Base-by-base conservation (phyloP, 1,284 basidiomycete genomes). In the Entoloma clypeatum region DNA sequence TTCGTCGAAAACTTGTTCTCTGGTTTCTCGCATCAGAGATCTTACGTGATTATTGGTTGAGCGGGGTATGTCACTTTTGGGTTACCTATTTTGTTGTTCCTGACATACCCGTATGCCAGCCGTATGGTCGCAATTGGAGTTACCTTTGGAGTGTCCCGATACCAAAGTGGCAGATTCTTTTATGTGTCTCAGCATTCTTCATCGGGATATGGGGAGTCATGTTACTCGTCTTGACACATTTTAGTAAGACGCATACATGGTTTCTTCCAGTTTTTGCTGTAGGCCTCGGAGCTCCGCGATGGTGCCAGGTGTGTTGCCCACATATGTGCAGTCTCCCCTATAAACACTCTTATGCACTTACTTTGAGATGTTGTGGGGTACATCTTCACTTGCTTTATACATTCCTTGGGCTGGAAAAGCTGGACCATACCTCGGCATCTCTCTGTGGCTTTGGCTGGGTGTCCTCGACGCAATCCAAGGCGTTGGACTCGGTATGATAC, bases 211-310 rank as follows among this genome's bases (percentile, higher is more conserved):
- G 92, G 92, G 86, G 73, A 9, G 54, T 77, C 8, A 68, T 89
- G 63, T 69, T 95, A 60, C 61, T 74, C 41, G 67, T 91, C 39
- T 71, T 95, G 56, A 94, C 88, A 11, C 74, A 83, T 54, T 82
- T 92, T 64, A 88, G 86, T 56, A 94, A 92, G 66, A 88, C 87
- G 4, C 92, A 95, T 60, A 93, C 92, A 8, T 95, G 92, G 92
- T 69, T 95, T 11, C 67, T 95, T 35, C 90, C 92, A 41, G 88
- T 95, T 11, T 95, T 95, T 54, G 92, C 92, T 7, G 90, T 95
- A 42, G 92, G 92, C 55, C 75, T 95, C 38, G 92, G 91, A 41
- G 88, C 89, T 24, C 92, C 92, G 10, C 68, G 89, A 54, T 95
- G 92, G 92, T 94, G 91, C 71, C 91, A 92, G 69, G 79, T 81